Evolutionary conservation across 768 basidiomycete genomes (phyloP), one percentile per base, ranked within the genome.

Genomic region (Lactarius sanguifluus): DNA sequence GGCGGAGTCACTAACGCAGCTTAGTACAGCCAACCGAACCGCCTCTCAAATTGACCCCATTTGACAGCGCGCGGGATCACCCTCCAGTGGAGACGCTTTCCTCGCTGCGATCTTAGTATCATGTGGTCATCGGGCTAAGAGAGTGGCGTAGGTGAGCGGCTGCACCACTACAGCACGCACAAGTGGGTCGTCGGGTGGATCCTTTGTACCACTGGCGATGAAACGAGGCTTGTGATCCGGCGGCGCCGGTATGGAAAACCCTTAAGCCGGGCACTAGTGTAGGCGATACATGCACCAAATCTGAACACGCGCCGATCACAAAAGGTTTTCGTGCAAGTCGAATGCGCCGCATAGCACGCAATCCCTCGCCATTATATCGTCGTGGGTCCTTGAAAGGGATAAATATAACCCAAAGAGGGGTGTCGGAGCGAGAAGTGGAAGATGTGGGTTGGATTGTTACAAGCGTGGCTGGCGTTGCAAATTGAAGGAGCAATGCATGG

Each of bases 221-320:
- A 34, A 55, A 15, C 9, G 43, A 43, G 45, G 59, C 15, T 25
- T 38, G 34, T 15, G 47, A 61, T 45, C 59, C 55, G 64, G 61
- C 54, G 54, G 20, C 54, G 20, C 40, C 32, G 40, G 59, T 4
- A 38, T 10, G 36, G 34, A 15, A 43, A n/a, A 18, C n/a, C 55
- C 60, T 40, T 5, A 30, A 47, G 54, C 64, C 64, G 64, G 59
- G 56, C 45, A 52, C 45, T 65, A 10, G 45, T 38, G 55, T 50
- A 50, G 65, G 65, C 57, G 65, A 66, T 62, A 32, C 47, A 23
- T 16, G 32, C 47, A 62, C 65, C 50, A 43, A 25, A 58, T 62
- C 41, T 36, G 61, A 59, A 43, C 1, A 16, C 40, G 38, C 20
- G 65, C 41, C 57, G 47, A 66, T 66, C 65, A 62, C 50, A 61